Evolutionary conservation across 257 asterid species (phyloP), one percentile per base, ranked within the genome.

Genomic region (Solanum chilense): DNA sequence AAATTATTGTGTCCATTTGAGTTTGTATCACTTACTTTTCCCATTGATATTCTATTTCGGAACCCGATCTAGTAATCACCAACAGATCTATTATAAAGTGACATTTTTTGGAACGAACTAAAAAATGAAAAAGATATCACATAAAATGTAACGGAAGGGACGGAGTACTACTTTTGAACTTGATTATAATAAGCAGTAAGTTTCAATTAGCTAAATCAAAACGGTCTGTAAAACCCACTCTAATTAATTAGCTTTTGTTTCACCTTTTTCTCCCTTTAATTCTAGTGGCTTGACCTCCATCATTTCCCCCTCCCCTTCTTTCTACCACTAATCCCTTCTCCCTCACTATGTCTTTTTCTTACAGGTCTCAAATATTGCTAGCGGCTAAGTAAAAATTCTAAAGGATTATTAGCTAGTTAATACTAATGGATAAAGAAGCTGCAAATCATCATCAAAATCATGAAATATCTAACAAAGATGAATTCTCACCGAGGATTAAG

Each of bases 251-350:
- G 42, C 66, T 29, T 49, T 27, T 27, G 27, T 5, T 47, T 80
- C 11, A 18, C 77, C 85, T 88, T 91, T 93, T 89, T 90, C 89
- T 89, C 90, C 88, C 90, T 88, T 90, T 88, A 88, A 93, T 87
- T 93, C 91, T 91, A 91, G 95, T 92, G 95, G 93, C 93, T 93
- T 45, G 39, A 91, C 70, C 70, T 37, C 74, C 86, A 25, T 49
- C 27, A 84, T 73, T 82, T 83, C 12, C 90, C 84, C 87, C 85
- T 56, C 70, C 86, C 85, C 45, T 70, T 45, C 49, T 62, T 85
- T 82, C 69, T 33, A 64, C 45, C 37, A 47, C 81, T 68, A 45
- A 81, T 47, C 12, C 85, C 69, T 29, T 33, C 45, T 11, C 20
- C 9, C 23, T 68, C 18, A 68, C 66, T 7, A 33, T 73, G 66